A percentile compares a stretch with the other conserved stretches of the same genome.
Evolutionary conservation across 1,284 basidiomycete species (phyloP).

Genomic region (Apiotrichum siamense): DNA sequence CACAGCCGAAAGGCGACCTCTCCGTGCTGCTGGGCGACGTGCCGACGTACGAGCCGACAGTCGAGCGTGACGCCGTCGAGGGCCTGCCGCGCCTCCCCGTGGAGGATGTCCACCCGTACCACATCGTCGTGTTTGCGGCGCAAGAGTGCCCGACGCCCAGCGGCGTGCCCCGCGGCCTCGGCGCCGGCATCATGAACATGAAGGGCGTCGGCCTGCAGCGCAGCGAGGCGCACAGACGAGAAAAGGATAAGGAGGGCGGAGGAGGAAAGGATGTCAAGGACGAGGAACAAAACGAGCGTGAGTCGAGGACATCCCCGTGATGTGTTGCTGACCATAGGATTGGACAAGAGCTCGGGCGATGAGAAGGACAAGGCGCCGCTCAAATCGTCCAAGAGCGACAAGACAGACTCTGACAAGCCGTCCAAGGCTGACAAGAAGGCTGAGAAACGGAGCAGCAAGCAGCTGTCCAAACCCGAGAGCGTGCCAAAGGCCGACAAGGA

Average conservation of each 20-base stretch:
- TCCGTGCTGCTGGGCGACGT: slow-evolving; percentile 49
- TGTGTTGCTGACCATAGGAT: no score
- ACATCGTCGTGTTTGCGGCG: slow-evolving; percentile 51
- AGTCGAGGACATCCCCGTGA: no score
- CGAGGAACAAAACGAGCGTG: no score
- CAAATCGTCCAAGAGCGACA: no score
- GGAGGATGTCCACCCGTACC: slow-evolving; percentile 49
- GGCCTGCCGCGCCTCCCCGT: slow-evolving; percentile 28
- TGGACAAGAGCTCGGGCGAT: no score
- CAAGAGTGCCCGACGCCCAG: slow-evolving; percentile 49
- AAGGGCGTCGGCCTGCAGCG: slow-evolving; percentile 40
- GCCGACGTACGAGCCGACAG: slow-evolving; percentile 41
- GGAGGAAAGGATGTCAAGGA: slow-evolving; percentile 11
- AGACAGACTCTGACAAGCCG: no score
- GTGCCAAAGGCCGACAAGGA: not conserved
- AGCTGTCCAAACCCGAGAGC: no score
- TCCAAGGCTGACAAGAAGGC: no score
- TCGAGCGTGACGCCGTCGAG: slow-evolving; percentile 5
- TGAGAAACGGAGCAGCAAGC: no score
- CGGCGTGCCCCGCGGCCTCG: slow-evolving; percentile 46
- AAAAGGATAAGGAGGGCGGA: slow-evolving; percentile 27
- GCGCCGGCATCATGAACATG: slow-evolving; percentile 45
- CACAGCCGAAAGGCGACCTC: slow-evolving; percentile 50
- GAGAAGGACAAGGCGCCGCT: no score
- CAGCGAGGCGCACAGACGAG: slow-evolving; percentile 5